phyloP scores from a whole-genome alignment of 1,284 basidiomycete species.

The Cutaneotrichosporon spelunceum region DNA sequence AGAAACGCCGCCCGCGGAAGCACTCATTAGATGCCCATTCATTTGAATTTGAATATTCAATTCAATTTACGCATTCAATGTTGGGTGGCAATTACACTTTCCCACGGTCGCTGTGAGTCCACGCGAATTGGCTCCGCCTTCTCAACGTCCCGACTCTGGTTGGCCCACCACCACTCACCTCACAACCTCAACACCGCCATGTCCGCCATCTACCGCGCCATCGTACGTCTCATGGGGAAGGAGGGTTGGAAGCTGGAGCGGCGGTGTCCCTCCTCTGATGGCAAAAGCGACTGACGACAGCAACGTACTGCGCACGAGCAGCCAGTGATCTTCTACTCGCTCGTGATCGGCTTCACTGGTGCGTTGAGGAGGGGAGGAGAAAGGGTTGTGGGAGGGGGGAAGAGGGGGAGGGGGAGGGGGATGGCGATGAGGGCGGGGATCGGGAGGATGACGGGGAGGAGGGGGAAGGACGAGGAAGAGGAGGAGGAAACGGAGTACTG shows the following conservation, averaged over 20 bases:
- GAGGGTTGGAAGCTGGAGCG: not conserved
- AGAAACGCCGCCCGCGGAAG: too few relatives aligned
- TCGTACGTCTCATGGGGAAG: not conserved
- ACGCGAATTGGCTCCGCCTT: not conserved
- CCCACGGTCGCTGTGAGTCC: not conserved
- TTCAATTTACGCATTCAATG: too few relatives aligned
- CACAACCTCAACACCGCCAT: constrained; percentile 13
- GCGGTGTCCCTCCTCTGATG: not conserved
- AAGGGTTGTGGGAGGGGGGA: too few relatives aligned
- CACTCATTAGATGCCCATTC: too few relatives aligned
- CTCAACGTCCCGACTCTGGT: not conserved
- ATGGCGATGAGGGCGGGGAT: too few relatives aligned
- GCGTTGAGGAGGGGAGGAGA: too few relatives aligned
- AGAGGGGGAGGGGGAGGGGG: not conserved
- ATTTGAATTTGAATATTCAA: too few relatives aligned
- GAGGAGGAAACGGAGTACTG: not conserved
- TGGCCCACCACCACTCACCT: not conserved
- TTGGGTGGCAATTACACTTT: not conserved
- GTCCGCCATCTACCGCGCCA: constrained; percentile 40
- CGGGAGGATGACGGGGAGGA: too few relatives aligned
- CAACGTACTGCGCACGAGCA: constrained; percentile 85
- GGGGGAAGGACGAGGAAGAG: too few relatives aligned
- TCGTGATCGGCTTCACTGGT: constrained; percentile 62
- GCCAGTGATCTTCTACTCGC: constrained; percentile 86
- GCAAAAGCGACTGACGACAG: constrained; percentile 44